Evolutionary conservation across 768 basidiomycete species (phyloP), one percentile per base, ranked within the genome.

Genomic region (Termitomyces sp.): DNA sequence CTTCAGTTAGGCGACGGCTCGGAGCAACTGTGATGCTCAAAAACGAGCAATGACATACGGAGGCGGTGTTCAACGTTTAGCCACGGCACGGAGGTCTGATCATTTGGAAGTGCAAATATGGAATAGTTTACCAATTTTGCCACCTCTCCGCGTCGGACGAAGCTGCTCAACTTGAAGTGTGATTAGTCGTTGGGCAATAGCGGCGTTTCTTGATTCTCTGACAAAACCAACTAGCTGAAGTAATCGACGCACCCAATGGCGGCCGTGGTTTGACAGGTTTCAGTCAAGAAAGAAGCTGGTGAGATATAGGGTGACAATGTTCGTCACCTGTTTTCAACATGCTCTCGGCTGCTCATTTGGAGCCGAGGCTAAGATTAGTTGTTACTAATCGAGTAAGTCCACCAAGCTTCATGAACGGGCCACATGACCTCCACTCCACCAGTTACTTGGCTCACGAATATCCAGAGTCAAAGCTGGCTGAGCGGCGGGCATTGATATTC

Each of bases 351-450:
- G 38, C 39, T 32, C 16, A 11, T 39, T 40, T 55, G 8, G 18
- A 8, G 39, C 54, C 38, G 40, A 55, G 18, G 40, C 39, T 42
- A 38, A 36, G 35, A 38, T 53, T 20, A 55, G 40, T 9, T 40
- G 28, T 39, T 55, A 13, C 38, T n/a, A n/a, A n/a, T n/a, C n/a
- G n/a, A n/a, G n/a, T n/a, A n/a, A n/a, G n/a, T n/a, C n/a, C n/a
- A n/a, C n/a, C n/a, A n/a, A n/a, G n/a, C n/a, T n/a, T n/a, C n/a
- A 18, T 42, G 54, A 22, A 53, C 8, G 18, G 20, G 8, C 46
- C 62, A n/a, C 45, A 59, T 63, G 62, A 55, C 44, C 46, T 58
- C 13, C 9, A 32, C 46, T 58, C 13, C 9, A 32, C 52, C 50
- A 7, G 28, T 28, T 28, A 4, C 28, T 28, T 28, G 28, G 28